Evolutionary conservation across 805 yeast species (phyloP).

Genomic region (Candida tallmaniae): DNA sequence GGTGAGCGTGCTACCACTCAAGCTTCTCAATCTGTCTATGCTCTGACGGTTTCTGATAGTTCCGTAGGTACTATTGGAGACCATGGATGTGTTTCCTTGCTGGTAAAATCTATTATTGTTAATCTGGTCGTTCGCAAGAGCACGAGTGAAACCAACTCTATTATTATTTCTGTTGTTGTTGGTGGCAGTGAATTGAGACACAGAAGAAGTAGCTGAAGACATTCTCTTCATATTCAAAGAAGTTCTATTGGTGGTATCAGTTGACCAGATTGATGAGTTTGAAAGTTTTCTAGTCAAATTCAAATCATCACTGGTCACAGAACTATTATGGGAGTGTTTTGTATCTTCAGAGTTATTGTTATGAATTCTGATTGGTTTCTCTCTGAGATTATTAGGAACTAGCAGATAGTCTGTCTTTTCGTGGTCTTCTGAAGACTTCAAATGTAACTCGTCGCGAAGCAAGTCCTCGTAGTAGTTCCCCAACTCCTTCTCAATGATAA

Average conservation of each 20-base stretch:
- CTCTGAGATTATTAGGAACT: background rate
- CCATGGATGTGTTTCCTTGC: constrained; percentile 11
- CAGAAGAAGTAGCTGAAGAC: constrained; percentile 25
- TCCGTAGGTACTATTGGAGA: constrained; percentile 7
- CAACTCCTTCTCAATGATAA: constrained; percentile 43
- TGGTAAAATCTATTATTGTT: constrained; percentile 17
- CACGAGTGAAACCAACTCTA: constrained; percentile 39
- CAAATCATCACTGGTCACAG: constrained; percentile 5
- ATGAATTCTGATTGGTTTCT: background rate
- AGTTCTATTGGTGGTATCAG: constrained; percentile 19
- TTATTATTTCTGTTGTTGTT: constrained; percentile 11
- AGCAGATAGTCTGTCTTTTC: background rate
- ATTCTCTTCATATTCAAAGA: constrained; percentile 29
- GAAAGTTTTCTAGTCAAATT: constrained; percentile 21
- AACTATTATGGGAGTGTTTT: constrained; percentile 1
- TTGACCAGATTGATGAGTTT: constrained; percentile 33
- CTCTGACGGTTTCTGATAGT: constrained; percentile 22
- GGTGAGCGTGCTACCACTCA: background rate
- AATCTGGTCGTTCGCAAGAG: constrained; percentile 29
- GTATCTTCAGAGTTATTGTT: background rate
- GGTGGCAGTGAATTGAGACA: constrained; percentile 20
- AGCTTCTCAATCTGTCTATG: constrained; percentile 18
- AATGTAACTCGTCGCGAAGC: constrained; percentile 32
- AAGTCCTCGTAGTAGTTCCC: constrained; percentile 42
- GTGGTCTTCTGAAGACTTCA: constrained; percentile 19